Evolutionary conservation across 345 rosid genomes (phyloP), one percentile per base, ranked within the genome.

Genomic region (Gynandropsis gynandra): DNA sequence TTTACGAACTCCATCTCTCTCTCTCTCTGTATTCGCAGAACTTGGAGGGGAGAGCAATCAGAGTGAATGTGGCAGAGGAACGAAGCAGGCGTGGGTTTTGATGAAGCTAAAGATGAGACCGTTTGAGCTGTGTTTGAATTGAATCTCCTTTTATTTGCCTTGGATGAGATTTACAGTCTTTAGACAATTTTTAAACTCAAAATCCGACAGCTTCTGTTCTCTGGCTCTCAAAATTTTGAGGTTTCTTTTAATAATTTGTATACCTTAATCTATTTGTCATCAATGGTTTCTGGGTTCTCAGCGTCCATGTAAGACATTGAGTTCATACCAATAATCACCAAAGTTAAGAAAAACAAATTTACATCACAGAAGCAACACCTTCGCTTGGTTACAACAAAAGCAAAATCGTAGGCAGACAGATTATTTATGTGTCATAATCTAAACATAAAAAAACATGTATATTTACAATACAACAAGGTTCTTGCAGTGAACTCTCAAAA

Each of bases 31-130:
- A 59, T 45, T 66, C 73, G 68, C 83, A 87, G 93, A 74, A 45
- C 58, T 52, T 87, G 64, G 89, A 87, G n/a, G 89, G 96, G 19
- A 73, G 96, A 66, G 75, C 93, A 1, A 72, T 83, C 56, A 76
- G 82, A 64, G 89, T 87, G 43, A 83, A 81, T 42, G 75, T 76
- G 13, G 92, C 93, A 0, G 89, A 74, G 55, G 74, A 79, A 42
- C 72, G 89, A 64, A 76, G 76, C 45, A 80, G 84, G 67, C 79
- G 82, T 45, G 20, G 65, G 65, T 82, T 79, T 49, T 82, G 29
- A 24, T 24, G 29, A 50, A 74, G 14, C 0, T 8, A 42, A 42
- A 13, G 41, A 37, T 37, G 4, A 10, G 3, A n/a, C n/a, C n/a
- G n/a, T n/a, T n/a, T n/a, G n/a, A n/a, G n/a, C n/a, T 37, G 29